Percentiles rank a stretch among this genome's conserved stretches.
Evolutionary conservation across 140 eudicot genomes (phyloP).

Genomic region (Cichorium intybus): DNA sequence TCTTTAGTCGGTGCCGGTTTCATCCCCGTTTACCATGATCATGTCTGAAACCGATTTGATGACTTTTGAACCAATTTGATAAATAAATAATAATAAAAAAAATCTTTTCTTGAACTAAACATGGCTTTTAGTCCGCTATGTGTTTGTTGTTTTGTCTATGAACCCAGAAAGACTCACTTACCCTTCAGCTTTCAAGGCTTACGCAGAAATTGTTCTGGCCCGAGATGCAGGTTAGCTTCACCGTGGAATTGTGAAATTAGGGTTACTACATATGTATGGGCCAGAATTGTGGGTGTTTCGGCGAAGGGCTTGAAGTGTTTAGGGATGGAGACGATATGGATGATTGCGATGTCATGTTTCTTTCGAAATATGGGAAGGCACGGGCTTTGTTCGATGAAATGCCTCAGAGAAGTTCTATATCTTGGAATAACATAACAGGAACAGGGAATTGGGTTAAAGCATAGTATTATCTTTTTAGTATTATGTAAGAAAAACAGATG

Average conservation of each 20-base stretch:
- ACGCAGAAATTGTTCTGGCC: slow-evolving; percentile 42
- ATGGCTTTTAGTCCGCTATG: no score
- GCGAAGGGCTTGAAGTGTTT: slow-evolving; percentile 48
- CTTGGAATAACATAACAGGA: slow-evolving; percentile 74
- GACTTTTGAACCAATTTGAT: no score
- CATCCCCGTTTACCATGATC: no score
- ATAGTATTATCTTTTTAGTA: slow-evolving; percentile 36
- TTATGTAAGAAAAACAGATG: slow-evolving; percentile 48
- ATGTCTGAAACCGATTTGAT: no score
- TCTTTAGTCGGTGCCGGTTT: no score
- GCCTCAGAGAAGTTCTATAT: slow-evolving; percentile 42
- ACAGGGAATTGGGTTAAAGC: slow-evolving; percentile 54
- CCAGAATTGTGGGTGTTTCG: slow-evolving; percentile 51
- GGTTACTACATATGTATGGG: slow-evolving; percentile 67
- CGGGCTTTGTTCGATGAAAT: slow-evolving; percentile 52
- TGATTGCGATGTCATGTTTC: slow-evolving; percentile 60
- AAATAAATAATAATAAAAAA: no score
- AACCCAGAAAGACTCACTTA: slow-evolving; percentile 56
- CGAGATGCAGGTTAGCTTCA: slow-evolving; percentile 62
- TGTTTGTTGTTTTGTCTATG: slow-evolving; percentile 37
- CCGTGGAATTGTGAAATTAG: slow-evolving; percentile 51
- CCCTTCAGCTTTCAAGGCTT: slow-evolving; percentile 76
- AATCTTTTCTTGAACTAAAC: no score
- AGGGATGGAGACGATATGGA: slow-evolving; percentile 42
- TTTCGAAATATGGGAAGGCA: slow-evolving; percentile 49